These are phyloP conservation scores for Sordaria brevicollis DNA, from an alignment of 495 filamentous ascomycete species.

Conservation along the genomic window DNA sequence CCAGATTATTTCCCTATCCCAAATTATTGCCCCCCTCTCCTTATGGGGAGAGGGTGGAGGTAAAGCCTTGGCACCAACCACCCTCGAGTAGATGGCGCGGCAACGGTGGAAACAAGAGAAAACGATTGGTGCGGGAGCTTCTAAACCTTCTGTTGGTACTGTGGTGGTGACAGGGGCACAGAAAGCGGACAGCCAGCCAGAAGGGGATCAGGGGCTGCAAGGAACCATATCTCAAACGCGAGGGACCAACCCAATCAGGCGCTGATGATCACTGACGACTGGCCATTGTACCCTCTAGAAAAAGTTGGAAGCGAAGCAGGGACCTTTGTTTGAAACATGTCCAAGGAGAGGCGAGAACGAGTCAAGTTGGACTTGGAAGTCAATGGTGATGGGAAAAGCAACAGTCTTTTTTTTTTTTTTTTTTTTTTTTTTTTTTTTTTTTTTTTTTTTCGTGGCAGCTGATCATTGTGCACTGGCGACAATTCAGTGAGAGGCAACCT, in stretches of 20 bases:
- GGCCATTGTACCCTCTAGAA: background rate
- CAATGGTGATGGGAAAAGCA: background rate
- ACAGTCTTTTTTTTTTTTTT: too few species aligned
- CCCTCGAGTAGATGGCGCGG: background rate
- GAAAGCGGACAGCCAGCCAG: background rate
- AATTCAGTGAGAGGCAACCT: background rate
- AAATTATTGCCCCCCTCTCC: too few species aligned
- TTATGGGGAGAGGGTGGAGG: too few species aligned
- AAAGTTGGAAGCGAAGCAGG: background rate
- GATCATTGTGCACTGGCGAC: slow-evolving; percentile 3
- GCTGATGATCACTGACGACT: background rate
- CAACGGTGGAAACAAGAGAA: background rate
- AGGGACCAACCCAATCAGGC: background rate
- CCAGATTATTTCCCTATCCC: too few species aligned
- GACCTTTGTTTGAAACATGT: background rate
- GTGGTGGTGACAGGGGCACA: background rate
- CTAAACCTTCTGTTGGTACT: background rate
- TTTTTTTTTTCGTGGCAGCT: background rate
- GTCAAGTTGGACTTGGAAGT: background rate
- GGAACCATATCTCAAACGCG: background rate
- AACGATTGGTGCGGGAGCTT: background rate
- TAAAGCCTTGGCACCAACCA: too few species aligned
- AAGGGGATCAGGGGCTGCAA: background rate
- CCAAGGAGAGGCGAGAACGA: background rate
- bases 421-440: background rate